These are phyloP conservation scores for Naganishia sp. DNA, from an alignment of 1,284 basidiomycete species.

Conservation along the genomic window DNA sequence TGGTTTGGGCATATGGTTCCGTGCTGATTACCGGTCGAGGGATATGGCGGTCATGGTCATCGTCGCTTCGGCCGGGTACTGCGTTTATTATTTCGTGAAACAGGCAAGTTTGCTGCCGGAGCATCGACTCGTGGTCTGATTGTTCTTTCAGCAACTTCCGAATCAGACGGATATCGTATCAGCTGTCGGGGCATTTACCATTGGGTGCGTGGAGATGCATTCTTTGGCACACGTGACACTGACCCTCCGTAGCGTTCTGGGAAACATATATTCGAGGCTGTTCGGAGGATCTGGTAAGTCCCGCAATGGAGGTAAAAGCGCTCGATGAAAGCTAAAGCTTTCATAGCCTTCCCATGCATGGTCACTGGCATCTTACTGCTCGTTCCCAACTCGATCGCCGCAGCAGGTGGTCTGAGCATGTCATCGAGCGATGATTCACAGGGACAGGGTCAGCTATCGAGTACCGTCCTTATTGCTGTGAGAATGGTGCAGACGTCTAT, in stretches of 20 bases:
- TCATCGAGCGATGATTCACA: conserved; percentile 25
- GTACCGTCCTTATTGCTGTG: conserved; percentile 39
- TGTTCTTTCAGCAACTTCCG: conserved; percentile 34
- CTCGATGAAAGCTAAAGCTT: not conserved
- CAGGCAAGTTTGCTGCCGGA: conserved; percentile 28
- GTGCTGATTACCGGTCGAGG: conserved; percentile 40
- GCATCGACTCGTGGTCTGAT: not conserved
- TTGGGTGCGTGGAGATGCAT: conserved; percentile 34
- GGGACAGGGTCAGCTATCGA: conserved; percentile 35
- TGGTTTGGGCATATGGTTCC: conserved; percentile 41
- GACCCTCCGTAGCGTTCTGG: conserved; percentile 35
- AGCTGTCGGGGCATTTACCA: conserved; percentile 40
- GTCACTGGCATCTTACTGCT: conserved; percentile 41
- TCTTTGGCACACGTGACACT: not conserved
- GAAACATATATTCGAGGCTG: conserved; percentile 41
- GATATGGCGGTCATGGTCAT: conserved; percentile 41
- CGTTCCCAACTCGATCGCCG: conserved; percentile 43
- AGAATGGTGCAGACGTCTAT: conserved; percentile 42
- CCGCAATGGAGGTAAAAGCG: not conserved
- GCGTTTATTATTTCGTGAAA: conserved; percentile 40
- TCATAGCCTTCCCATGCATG: conserved; percentile 39
- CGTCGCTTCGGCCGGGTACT: conserved; percentile 40
- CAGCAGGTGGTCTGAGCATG: conserved; percentile 37
- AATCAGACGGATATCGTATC: conserved; percentile 40
- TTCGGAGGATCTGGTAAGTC: conserved; percentile 36